Conservation (phyloP, 495 filamentous ascomycete species). For the Niebla homalea region DNA sequence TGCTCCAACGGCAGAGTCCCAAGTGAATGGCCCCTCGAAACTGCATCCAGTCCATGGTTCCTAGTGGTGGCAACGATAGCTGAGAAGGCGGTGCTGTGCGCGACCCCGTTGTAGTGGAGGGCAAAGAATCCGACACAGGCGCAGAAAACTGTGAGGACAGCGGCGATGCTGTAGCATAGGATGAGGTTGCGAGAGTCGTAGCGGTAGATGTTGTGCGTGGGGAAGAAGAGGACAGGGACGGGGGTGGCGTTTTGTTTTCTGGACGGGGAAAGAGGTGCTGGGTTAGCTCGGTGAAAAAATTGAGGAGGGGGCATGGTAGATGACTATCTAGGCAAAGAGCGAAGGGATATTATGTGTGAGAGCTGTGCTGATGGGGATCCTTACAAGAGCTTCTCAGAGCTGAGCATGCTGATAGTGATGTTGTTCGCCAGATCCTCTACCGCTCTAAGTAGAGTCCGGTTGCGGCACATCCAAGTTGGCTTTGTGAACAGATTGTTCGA, state of each 20-base stretch:
- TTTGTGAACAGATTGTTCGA: conserved; percentile 3
- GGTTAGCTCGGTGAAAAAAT: no score
- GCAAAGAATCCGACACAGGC: conserved; percentile 3
- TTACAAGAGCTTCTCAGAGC: neutral
- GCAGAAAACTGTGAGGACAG: neutral
- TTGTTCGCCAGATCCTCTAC: conserved; percentile 13
- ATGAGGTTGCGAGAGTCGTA: conserved; percentile 9
- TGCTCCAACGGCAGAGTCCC: conserved; percentile 7
- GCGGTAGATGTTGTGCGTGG: conserved; percentile 5
- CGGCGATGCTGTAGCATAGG: conserved; percentile 4
- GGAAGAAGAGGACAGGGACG: neutral
- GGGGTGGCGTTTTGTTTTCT: neutral
- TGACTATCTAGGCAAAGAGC: no score
- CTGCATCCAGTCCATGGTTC: neutral
- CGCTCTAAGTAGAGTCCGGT: conserved; percentile 4
- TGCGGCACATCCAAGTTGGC: conserved; percentile 12
- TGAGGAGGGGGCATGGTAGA: no score
- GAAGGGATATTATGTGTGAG: neutral
- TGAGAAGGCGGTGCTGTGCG: conserved; percentile 10
- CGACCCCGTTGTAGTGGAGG: conserved; percentile 3
- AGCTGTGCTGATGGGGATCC: neutral
- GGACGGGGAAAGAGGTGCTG: neutral
- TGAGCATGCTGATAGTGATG: conserved; percentile 13
- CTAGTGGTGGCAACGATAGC: conserved; percentile 10
- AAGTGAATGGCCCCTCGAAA: conserved; percentile 4